These are phyloP conservation scores for Tephrocybe sp. DNA, from an alignment of 768 basidiomycete species.

Conservation along the genomic window DNA sequence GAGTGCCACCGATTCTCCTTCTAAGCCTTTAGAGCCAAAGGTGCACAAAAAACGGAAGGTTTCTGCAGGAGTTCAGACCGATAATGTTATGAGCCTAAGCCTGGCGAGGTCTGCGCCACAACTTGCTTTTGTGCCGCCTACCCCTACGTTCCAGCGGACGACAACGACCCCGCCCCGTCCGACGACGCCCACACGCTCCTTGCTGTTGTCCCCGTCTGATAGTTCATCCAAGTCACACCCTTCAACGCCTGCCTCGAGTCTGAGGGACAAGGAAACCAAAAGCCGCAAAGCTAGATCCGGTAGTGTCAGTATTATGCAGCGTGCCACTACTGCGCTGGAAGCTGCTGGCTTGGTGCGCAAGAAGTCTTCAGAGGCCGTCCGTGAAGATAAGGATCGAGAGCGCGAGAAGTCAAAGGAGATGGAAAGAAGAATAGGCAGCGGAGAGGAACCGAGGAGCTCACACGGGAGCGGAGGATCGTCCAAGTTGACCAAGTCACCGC, in stretches of 20 bases:
- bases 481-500: conserved; percentile 72
- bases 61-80: conserved; percentile 48
- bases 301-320: conserved; percentile 95
- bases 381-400: conserved; percentile 57
- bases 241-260: conserved; percentile 64
- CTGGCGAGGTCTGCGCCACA: conserved; percentile 51
- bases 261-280: conserved; percentile 60
- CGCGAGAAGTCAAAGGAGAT: conserved; percentile 43
- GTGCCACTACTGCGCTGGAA: conserved; percentile 88
- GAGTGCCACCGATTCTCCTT: conserved; percentile 1
- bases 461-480: conserved; percentile 60
- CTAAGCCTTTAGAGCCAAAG: conserved; percentile 20
- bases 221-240: conserved; percentile 62
- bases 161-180: conserved; percentile 57
- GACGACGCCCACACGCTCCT: conserved; percentile 44
- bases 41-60: conserved; percentile 30
- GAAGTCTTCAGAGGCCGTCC: conserved; percentile 75
- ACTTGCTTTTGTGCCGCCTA: conserved; percentile 75
- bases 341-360: conserved; percentile 83
- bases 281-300: conserved; percentile 75
- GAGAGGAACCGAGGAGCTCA: conserved; percentile 62
- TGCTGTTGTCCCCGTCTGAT: conserved; percentile 59
- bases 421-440: conserved; percentile 41
- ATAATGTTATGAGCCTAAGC: conserved; percentile 25
- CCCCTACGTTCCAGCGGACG: conserved; percentile 60